Base-by-base conservation (phyloP, 2,329 filamentous ascomycete species). In the Phialemonium atrogriseum region DNA sequence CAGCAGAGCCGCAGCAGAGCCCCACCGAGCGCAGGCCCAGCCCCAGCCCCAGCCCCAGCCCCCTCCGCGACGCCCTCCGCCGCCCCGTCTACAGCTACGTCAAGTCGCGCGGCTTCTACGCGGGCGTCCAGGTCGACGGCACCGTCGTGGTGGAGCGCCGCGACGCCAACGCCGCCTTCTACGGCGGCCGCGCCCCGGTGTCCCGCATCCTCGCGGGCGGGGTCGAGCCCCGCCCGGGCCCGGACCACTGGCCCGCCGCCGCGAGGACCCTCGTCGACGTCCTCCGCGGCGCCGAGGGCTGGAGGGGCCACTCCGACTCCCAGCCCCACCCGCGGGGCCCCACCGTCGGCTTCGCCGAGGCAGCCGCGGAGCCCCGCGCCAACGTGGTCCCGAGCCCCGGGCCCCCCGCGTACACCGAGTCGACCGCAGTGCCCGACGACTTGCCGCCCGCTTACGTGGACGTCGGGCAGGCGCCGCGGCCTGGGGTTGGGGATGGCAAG, bases 161-260 rank as follows among this genome's bases (percentile, higher is more conserved):
- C n/a, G 84, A 89, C 36, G 88, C 89, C 50, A 95, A 95, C 48
- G 80, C 85, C 32, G 73, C 74, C 5, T 94, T 94, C 50, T 94
- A 93, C 53, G 80, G 81, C 14, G 67, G 82, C n/a, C 43, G 50
- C 5, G 48, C 73, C 15, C 44, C 59, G 0, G 66, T 64, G 1
- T 55, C 62, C 15, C 56, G 58, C 37, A 72, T 74, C 33, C 49
- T 74, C 10, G 55, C 50, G 4, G 67, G 66, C 15, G 57, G 65
- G 24, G 60, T 67, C 0, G 45, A 21, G 19, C 52, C 0, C 30
- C 41, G 6, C 39, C 40, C 7, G 38, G 44, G 11, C 35, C 43
- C 14, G 25, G 34, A 9, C 7, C 31, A 45, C 39, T 60, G 59
- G 59, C 51, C 55, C 5, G 43, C 45, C 5, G 49, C 45, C 3